Conservation (phyloP, 2,329 filamentous ascomycete genomes). For the Pleurostoma richardsiae region DNA sequence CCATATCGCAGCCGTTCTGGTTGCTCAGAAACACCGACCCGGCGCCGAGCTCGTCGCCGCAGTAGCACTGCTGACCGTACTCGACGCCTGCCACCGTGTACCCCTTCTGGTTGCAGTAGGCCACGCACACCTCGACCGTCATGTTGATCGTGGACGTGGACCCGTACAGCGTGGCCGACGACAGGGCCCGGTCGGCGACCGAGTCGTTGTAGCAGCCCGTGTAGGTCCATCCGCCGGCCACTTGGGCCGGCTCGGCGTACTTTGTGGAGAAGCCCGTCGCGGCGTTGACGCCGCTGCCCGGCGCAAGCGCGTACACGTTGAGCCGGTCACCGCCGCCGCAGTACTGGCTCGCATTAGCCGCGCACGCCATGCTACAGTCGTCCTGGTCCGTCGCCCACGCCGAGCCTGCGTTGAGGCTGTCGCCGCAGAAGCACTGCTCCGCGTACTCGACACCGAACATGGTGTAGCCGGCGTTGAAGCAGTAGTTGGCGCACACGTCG, state of each 20-base stretch:
- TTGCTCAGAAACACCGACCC: conserved; percentile 19
- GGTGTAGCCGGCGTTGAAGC: conserved; percentile 14
- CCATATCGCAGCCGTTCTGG: conserved; percentile 25
- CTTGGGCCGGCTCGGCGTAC: background rate
- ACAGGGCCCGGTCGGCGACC: background rate
- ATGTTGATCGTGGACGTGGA: background rate
- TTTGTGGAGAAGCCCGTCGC: background rate
- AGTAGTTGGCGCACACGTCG: conserved; percentile 23
- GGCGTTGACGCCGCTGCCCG: background rate
- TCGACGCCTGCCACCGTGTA: background rate
- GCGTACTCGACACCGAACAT: conserved; percentile 29
- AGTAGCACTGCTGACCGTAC: conserved; percentile 24
- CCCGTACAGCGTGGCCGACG: background rate
- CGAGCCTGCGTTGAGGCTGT: background rate
- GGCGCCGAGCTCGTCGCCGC: conserved; percentile 23
- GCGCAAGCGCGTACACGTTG: background rate
- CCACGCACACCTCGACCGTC: background rate
- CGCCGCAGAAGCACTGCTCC: background rate
- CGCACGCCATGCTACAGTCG: background rate
- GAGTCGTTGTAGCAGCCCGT: background rate
- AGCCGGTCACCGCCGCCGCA: background rate
- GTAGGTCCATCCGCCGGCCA: background rate
- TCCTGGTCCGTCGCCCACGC: background rate
- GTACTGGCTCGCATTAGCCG: background rate
- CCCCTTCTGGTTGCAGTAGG: background rate